Evolutionary conservation across 768 basidiomycete genomes (phyloP).

Genomic region (Lactarius indigo): DNA sequence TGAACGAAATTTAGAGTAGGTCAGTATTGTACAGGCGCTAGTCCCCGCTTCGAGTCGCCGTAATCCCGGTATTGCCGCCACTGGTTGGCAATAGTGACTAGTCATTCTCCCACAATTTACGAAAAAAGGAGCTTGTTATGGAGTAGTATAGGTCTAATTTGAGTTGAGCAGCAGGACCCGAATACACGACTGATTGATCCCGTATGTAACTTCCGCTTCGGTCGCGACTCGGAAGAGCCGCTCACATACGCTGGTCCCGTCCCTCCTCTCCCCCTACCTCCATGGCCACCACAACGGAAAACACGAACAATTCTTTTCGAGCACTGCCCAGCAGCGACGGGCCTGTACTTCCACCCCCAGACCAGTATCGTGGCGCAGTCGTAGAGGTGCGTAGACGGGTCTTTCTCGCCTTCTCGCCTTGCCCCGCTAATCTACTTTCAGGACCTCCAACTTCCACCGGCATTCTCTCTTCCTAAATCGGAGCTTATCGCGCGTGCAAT

Average conservation of each 20-base stretch:
- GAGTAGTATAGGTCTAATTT: too few species aligned
- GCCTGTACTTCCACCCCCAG: constrained; percentile 21
- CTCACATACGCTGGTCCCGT: background rate
- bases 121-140: too few species aligned
- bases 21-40: too few species aligned
- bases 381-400: constrained; percentile 62
- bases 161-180: background rate
- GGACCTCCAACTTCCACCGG: constrained; percentile 83
- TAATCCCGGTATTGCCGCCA: too few species aligned
- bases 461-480: constrained; percentile 71
- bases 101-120: too few species aligned
- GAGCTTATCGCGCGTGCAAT: constrained; percentile 75
- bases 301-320: background rate
- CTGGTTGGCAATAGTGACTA: too few species aligned
- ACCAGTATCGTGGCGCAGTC: constrained; percentile 84
- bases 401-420: background rate
- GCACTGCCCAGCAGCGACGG: background rate
- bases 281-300: constrained; percentile 9
- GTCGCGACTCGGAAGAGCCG: constrained; percentile 8
- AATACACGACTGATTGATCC: background rate
- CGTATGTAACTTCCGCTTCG: constrained; percentile 17
- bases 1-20: background rate
- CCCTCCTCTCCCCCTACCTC: background rate
- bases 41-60: too few species aligned
- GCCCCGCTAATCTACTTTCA: constrained; percentile 30